Percentiles rank a stretch among this genome's conserved stretches.
These are phyloP conservation scores for Pyricularia grisea DNA, from an alignment of 2,329 filamentous ascomycete species.

Conservation along the genomic window DNA sequence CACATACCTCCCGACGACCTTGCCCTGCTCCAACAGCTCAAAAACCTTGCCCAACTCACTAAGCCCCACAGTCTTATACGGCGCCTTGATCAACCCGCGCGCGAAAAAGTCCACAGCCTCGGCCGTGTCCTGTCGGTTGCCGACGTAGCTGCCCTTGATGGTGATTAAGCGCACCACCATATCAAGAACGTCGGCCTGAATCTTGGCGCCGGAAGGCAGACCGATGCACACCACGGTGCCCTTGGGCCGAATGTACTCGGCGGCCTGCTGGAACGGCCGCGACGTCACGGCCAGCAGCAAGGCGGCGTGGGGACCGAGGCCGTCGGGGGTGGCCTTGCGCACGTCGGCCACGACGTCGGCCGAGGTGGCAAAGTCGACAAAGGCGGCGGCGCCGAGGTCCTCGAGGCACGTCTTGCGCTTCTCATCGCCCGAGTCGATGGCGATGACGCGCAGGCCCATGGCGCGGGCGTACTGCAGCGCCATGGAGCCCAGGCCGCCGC, in stretches of 20 bases:
- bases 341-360: constrained; percentile 78
- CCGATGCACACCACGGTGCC: constrained; percentile 85
- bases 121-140: constrained; percentile 77
- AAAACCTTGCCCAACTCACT: constrained; percentile 75
- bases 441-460: constrained; percentile 75
- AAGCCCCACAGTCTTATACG: constrained; percentile 77
- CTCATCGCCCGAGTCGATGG: constrained; percentile 75
- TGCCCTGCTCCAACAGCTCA: constrained; percentile 59
- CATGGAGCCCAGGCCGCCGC: constrained; percentile 61
- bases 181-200: constrained; percentile 81
- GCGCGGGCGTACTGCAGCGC: constrained; percentile 84
- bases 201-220: constrained; percentile 68
- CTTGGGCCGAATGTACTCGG: constrained; percentile 73
- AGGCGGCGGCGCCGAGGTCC: constrained; percentile 58
- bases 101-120: constrained; percentile 89
- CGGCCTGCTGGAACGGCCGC: constrained; percentile 92
- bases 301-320: constrained; percentile 78
- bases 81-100: constrained; percentile 74
- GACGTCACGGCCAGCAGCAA: constrained; percentile 79
- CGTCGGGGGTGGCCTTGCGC: constrained; percentile 68
- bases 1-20: constrained; percentile 72
- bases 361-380: constrained; percentile 70
- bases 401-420: constrained; percentile 58
- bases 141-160: constrained; percentile 91
- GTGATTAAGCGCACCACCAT: constrained; percentile 82